phyloP scores from a whole-genome alignment of 2,329 filamentous ascomycete species.

The Capronia epimyces region DNA sequence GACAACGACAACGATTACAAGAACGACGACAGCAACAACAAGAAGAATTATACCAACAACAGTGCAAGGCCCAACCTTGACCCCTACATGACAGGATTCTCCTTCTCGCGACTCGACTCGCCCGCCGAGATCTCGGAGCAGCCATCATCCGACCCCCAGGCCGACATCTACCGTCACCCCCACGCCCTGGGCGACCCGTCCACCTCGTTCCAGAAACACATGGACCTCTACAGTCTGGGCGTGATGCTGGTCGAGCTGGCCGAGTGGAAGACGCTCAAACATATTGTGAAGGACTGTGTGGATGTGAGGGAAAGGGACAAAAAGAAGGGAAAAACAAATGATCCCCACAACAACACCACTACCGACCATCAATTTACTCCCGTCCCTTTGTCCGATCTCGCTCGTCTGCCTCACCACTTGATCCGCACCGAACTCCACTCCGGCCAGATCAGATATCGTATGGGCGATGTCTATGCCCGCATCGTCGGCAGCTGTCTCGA shows the following conservation, averaged over 20 bases:
- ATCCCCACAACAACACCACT: too few relatives aligned
- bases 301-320: not conserved
- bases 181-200: constrained; percentile 6
- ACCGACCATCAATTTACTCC: not conserved
- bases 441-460: constrained; percentile 2
- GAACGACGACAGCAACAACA: too few relatives aligned
- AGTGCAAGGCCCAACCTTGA: too few relatives aligned
- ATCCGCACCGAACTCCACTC: not conserved
- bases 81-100: constrained; percentile 46
- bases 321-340: too few relatives aligned
- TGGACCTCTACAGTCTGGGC: constrained; percentile 26
- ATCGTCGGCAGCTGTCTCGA: not conserved
- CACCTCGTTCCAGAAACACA: constrained; percentile 19
- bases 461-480: constrained; percentile 1
- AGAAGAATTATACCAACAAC: too few relatives aligned
- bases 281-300: constrained; percentile 5
- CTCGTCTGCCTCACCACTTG: not conserved
- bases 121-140: constrained; percentile 24
- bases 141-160: constrained; percentile 4
- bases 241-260: constrained; percentile 25
- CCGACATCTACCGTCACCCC: constrained; percentile 26
- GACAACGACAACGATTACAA: too few relatives aligned
- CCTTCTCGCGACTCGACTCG: constrained; percentile 21
- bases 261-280: constrained; percentile 13
- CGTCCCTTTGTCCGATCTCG: constrained; percentile 1